A percentile compares a stretch with the other conserved stretches of the same genome.
Conservation (phyloP, 805 yeast species). For the Kazachstania taianensis region DNA sequence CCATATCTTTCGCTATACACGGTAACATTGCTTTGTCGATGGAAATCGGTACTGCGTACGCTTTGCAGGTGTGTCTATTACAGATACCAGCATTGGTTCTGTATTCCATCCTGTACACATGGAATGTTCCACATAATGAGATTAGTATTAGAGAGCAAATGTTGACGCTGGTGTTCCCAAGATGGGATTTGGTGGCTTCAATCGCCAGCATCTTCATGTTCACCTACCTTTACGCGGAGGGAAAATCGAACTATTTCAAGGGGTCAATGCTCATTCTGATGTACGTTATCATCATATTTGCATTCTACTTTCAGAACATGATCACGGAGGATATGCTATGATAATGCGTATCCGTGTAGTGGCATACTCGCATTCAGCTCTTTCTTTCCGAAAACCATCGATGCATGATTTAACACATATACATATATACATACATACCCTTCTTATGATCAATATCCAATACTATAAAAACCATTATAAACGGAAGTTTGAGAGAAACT, state of each 20-base stretch:
- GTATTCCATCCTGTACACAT: constrained; percentile 49
- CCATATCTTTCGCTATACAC: constrained; percentile 90
- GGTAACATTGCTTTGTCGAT: constrained; percentile 94
- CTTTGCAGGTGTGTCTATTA: constrained; percentile 84
- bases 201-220: constrained; percentile 79
- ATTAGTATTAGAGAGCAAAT: constrained; percentile 27
- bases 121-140: constrained; percentile 25
- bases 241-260: constrained; percentile 91
- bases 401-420: too few relatives aligned
- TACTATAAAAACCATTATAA: too few relatives aligned
- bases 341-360: too few relatives aligned
- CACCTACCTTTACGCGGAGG: constrained; percentile 92
- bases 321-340: constrained; percentile 11
- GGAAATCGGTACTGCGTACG: constrained; percentile 98
- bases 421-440: too few relatives aligned
- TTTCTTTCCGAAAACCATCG: too few relatives aligned
- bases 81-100: constrained; percentile 88
- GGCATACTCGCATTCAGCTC: neutral
- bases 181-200: constrained; percentile 88
- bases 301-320: constrained; percentile 56
- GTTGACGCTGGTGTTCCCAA: constrained; percentile 81
- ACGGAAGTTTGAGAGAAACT: too few relatives aligned
- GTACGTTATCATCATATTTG: constrained; percentile 64
- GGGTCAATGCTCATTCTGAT: constrained; percentile 79
- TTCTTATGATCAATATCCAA: too few relatives aligned